phyloP scores from a whole-genome alignment of 164 flowering plant species.

The Piper betle region DNA sequence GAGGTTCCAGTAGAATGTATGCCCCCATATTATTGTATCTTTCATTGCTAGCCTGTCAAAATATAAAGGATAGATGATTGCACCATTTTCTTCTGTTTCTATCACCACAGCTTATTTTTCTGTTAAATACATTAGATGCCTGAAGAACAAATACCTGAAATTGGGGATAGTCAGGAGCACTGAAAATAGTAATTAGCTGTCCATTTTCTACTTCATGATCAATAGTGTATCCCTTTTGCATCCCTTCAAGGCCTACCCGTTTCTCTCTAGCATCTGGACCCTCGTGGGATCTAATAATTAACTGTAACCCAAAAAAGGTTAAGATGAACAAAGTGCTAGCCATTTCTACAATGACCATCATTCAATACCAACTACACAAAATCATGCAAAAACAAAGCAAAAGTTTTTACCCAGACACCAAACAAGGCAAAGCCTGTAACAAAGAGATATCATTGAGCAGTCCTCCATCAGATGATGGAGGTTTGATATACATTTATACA shows the following conservation, averaged over 20 bases:
- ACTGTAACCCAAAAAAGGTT: constrained; percentile 30
- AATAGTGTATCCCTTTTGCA: constrained; percentile 81
- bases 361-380: too few species aligned
- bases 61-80: neutral
- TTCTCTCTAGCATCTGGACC: constrained; percentile 99
- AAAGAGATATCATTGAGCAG: too few species aligned
- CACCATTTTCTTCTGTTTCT: neutral
- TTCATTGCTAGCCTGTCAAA: constrained; percentile 58
- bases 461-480: too few species aligned
- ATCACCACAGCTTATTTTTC: neutral
- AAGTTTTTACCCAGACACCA: too few species aligned
- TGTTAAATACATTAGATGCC: neutral
- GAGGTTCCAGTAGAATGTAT: constrained; percentile 58
- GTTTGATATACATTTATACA: too few species aligned
- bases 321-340: neutral
- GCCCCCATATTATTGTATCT: constrained; percentile 79
- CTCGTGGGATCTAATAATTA: constrained; percentile 95
- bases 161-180: constrained; percentile 98
- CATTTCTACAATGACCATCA: too few species aligned
- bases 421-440: too few species aligned
- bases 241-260: constrained; percentile 60
- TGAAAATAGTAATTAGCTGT: constrained; percentile 75
- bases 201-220: constrained; percentile 95
- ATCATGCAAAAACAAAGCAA: too few species aligned
- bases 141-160: constrained; percentile 49